Base-by-base conservation (phyloP, 1,284 basidiomycete species). In the Neonothopanus nambi region DNA sequence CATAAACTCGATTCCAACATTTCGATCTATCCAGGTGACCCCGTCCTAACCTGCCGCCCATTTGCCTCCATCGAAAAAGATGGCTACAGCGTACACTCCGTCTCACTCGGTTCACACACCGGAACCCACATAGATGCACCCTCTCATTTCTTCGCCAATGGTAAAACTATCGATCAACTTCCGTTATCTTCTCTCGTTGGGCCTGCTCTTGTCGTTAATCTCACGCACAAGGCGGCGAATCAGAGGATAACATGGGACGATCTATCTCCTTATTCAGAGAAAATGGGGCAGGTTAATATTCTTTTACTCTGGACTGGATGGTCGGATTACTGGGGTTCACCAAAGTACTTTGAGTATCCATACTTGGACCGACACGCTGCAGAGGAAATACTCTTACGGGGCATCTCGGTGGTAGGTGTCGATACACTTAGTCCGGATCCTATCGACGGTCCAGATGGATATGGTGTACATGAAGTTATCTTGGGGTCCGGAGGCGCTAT, bases 71-170 rank as follows among this genome's bases (percentile, higher is more conserved):
- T 81, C 50, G 48, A 63, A 9, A 65, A 69, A 51, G 74, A 84
- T 47, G 82, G 81, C 26, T 78, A 74, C 63, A 76, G 72, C 41
- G 76, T 85, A 2, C 75, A 77, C 51, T 60, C 66, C 3, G 64
- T 87, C 28, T 68, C 76, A 17, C 61, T 84, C 33, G 79, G 82
- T 13, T 79, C 84, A 1, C 85, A 87, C 60, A 73, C 73, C 2
- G 87, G 87, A 21, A 89, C 87, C 0, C 88, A 90, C 66, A 73
- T 89, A 63, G 87, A 90, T 59, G 85, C 86, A 0, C 88, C 88
- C 0, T 85, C 78, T 38, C 87, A 90, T 61, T 88, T 87, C 67
- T 66, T 85, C 63, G 66, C 70, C 3, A 65, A 73, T 24, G 84
- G 82, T 5, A 67, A 67, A 28, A 79, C 77, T 11, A 71, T 89